These are phyloP conservation scores for Clavulina sp. DNA, from an alignment of 768 basidiomycete species.

Conservation along the genomic window DNA sequence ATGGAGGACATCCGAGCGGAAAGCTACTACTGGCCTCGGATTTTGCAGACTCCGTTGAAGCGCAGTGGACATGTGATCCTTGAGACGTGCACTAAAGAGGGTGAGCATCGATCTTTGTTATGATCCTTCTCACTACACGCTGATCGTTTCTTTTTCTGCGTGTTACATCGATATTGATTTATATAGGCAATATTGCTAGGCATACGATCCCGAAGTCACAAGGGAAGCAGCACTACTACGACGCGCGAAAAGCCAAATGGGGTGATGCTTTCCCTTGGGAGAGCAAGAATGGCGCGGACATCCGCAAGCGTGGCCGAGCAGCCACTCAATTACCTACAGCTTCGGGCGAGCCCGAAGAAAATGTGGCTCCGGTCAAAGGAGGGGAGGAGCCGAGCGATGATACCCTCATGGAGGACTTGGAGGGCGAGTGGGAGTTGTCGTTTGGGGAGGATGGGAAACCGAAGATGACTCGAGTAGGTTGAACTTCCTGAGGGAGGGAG, in stretches of 20 bases:
- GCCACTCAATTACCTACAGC: background rate
- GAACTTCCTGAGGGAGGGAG: too few relatives aligned
- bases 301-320: slow-evolving; percentile 22
- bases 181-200: slow-evolving; percentile 75
- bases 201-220: slow-evolving; percentile 84
- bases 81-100: slow-evolving; percentile 72
- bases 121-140: background rate
- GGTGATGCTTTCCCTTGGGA: slow-evolving; percentile 89
- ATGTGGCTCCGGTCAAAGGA: too few relatives aligned
- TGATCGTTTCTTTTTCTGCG: background rate
- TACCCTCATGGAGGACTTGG: background rate
- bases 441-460: background rate
- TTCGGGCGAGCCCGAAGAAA: background rate
- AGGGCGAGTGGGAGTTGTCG: background rate
- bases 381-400: background rate
- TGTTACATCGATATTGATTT: too few relatives aligned
- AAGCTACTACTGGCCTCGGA: slow-evolving; percentile 76
- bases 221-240: slow-evolving; percentile 89
- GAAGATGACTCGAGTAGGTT: too few relatives aligned
- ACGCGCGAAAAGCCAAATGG: slow-evolving; percentile 85
- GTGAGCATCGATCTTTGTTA: slow-evolving; percentile 28
- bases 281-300: slow-evolving; percentile 60
- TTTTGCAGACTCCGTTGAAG: slow-evolving; percentile 86
- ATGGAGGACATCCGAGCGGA: slow-evolving; percentile 41
- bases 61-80: slow-evolving; percentile 80